Evolutionary conservation across 441 rosid genomes (phyloP), one percentile per base, ranked within the genome.

Genomic region (Populus hybrid): DNA sequence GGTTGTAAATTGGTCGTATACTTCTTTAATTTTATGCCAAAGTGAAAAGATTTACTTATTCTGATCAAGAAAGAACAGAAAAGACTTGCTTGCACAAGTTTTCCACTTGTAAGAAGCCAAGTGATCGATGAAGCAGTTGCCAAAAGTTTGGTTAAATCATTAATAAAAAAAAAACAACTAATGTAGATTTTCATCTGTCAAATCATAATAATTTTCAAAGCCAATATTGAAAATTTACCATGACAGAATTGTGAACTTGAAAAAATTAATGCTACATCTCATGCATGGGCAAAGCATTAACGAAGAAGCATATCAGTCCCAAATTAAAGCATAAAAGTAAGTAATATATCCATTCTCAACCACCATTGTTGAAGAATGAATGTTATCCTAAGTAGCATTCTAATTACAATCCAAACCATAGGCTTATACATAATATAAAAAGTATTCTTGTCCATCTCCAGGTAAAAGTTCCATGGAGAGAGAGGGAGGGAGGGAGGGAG

Each of bases 371-470:
- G 75, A 77, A 80, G 84, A 84, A 79, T 79, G 83, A 78, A 79
- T 59, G 64, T 63, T 65, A 59, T 68, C 42, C 77, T 67, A 73
- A 66, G 78, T 18, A 72, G 69, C 69, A 80, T 82, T 75, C 88
- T 84, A 83, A 73, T 74, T 80, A 79, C 81, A 87, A 83, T 81
- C 84, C 85, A 87, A 85, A 78, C 77, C 80, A 84, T 79, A 83
- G 46, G 14, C 76, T 83, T 77, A 79, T 82, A 87, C 81, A 85
- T 63, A 70, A 71, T 38, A 40, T 54, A 38, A 42, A 23, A 66
- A 74, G 54, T 70, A 76, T 73, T 79, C 75, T 80, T 32, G 73
- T 78, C 74, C 78, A 79, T 80, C 84, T 83, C 82, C 81, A 76
- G 40, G 75, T 73, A 70, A 70, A 77, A 69, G 73, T 83, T 66